A percentile compares a stretch with the other conserved stretches of the same genome.
These are phyloP conservation scores for Claviceps africana DNA, from an alignment of 2,329 filamentous ascomycete genomes.

Conservation along the genomic window DNA sequence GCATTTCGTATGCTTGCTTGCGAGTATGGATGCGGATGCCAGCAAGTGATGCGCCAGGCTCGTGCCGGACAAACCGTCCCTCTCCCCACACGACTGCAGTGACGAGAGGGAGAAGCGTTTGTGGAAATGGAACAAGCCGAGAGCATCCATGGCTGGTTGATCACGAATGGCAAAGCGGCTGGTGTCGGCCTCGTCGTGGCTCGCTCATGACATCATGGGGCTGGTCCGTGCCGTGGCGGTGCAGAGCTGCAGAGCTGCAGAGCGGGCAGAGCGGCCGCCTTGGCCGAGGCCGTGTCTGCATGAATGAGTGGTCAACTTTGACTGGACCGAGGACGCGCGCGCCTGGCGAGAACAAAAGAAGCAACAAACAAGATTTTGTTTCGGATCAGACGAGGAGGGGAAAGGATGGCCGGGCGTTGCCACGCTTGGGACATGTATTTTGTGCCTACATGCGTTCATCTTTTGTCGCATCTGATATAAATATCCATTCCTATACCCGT, in stretches of 20 bases:
- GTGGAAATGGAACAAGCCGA: too few species aligned
- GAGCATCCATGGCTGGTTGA: too few species aligned
- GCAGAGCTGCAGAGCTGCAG: constrained; percentile 6
- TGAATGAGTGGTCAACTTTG: too few species aligned
- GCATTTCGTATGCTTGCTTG: not conserved
- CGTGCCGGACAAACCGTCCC: not conserved
- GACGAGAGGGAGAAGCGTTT: too few species aligned
- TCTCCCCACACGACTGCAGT: not conserved
- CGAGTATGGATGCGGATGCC: not conserved
- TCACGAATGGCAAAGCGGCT: not conserved
- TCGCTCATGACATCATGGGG: constrained; percentile 18
- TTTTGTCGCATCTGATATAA: not conserved
- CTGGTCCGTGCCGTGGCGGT: constrained; percentile 16
- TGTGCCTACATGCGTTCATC: not conserved
- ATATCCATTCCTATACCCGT: not conserved
- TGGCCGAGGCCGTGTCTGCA: too few species aligned
- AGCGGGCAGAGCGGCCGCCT: too few species aligned
- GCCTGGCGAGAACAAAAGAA: not conserved
- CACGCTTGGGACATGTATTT: not conserved
- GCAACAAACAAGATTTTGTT: not conserved
- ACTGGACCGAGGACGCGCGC: not conserved
- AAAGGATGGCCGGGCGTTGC: not conserved
- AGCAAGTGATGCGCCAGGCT: not conserved
- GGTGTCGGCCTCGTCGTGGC: constrained; percentile 6
- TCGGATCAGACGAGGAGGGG: too few species aligned